A percentile compares a stretch with the other conserved stretches of the same genome.
Evolutionary conservation across 1,284 basidiomycete species (phyloP).

Genomic region (Malassezia japonica): DNA sequence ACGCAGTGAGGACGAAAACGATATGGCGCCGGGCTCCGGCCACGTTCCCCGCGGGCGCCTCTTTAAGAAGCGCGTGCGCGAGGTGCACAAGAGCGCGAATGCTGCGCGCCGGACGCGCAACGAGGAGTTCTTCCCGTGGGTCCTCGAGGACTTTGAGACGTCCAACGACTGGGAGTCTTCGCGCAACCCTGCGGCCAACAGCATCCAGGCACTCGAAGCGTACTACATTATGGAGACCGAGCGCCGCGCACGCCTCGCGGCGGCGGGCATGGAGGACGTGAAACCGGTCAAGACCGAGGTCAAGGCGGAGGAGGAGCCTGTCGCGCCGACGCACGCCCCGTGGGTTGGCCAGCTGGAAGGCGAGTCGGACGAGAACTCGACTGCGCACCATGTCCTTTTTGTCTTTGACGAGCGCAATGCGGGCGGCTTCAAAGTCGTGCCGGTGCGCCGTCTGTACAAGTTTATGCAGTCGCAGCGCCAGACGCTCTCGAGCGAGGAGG

Average conservation of each 20-base stretch:
- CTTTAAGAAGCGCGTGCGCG: constrained; percentile 42
- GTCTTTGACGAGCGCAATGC: constrained; percentile 42
- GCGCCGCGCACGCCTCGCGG: constrained; percentile 17
- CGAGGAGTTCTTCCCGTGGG: constrained; percentile 44
- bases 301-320: constrained; percentile 18
- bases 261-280: constrained; percentile 21
- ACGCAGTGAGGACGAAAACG: constrained; percentile 7
- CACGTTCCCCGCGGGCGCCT: constrained; percentile 20
- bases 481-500: constrained; percentile 28
- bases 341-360: constrained; percentile 48
- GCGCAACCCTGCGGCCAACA: constrained; percentile 28
- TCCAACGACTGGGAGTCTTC: constrained; percentile 40
- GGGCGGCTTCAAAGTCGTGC: constrained; percentile 45
- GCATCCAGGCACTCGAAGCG: constrained; percentile 24
- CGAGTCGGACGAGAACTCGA: constrained; percentile 31
- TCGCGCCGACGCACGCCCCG: constrained; percentile 30
- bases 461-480: constrained; percentile 43
- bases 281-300: constrained; percentile 10
- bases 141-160: constrained; percentile 46
- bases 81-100: constrained; percentile 43
- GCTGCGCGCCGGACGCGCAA: constrained; percentile 39
- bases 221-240: constrained; percentile 15
- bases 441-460: constrained; percentile 42
- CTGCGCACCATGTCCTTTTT: constrained; percentile 44
- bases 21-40: constrained; percentile 5